phyloP scores from a whole-genome alignment of 805 yeast genomes.

The Kuraishia floccosa region DNA sequence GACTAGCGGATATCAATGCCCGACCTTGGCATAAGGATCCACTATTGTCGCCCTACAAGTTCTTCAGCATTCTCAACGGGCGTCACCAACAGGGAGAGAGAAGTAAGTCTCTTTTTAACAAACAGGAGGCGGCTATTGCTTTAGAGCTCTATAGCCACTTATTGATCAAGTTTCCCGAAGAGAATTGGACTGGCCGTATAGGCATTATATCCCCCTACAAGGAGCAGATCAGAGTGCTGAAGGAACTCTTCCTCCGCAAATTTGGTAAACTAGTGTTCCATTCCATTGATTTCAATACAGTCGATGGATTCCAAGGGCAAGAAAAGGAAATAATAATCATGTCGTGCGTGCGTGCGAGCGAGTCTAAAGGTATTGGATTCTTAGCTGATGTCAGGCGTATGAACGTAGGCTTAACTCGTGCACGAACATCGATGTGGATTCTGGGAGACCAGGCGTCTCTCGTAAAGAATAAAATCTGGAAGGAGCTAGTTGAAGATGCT shows the following conservation, averaged over 20 bases:
- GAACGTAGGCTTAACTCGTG: slow-evolving; percentile 96
- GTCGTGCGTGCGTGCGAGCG: slow-evolving; percentile 89
- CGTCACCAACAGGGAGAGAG: slow-evolving; percentile 51
- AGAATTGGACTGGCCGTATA: slow-evolving; percentile 57
- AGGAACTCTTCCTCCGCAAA: slow-evolving; percentile 39
- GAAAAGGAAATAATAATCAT: slow-evolving; percentile 90
- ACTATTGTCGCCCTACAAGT: slow-evolving; percentile 63
- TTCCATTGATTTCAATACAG: slow-evolving; percentile 81
- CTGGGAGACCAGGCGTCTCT: slow-evolving; percentile 71
- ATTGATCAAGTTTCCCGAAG: slow-evolving; percentile 31
- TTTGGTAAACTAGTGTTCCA: slow-evolving; percentile 55
- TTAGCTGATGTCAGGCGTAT: slow-evolving; percentile 85
- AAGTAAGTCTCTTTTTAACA: slow-evolving; percentile 64
- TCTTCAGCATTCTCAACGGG: slow-evolving; percentile 59
- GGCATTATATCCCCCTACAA: slow-evolving; percentile 95
- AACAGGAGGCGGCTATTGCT: slow-evolving; percentile 62
- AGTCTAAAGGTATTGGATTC: slow-evolving; percentile 68
- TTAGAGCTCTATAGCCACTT: slow-evolving; percentile 52
- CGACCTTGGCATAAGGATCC: slow-evolving; percentile 64
- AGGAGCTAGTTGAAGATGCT: slow-evolving; percentile 56
- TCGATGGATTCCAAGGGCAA: slow-evolving; percentile 97
- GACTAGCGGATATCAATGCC: slow-evolving; percentile 45
- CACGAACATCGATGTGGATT: slow-evolving; percentile 85
- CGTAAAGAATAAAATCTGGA: slow-evolving; percentile 61
- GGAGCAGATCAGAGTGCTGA: slow-evolving; percentile 62